A percentile compares a stretch with the other conserved stretches of the same genome.
Evolutionary conservation across 2,329 filamentous ascomycete species (phyloP).

Genomic region (Hypomyces perniciosus): DNA sequence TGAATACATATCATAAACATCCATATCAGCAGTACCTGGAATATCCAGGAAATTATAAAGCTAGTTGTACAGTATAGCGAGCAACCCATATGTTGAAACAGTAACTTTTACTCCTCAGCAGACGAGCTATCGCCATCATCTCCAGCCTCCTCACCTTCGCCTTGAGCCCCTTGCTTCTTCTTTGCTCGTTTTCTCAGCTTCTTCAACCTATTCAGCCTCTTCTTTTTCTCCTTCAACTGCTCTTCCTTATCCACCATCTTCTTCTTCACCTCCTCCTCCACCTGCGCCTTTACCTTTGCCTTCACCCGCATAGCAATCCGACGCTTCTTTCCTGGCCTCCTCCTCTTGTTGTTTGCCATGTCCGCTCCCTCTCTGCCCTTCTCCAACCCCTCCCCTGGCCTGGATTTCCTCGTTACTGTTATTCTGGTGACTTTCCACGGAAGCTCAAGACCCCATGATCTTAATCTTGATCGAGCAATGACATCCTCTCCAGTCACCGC

Average conservation of each 20-base stretch:
- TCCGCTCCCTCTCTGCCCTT: not conserved
- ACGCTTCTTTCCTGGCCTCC: slow-evolving; percentile 52
- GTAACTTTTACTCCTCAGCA: slow-evolving; percentile 16
- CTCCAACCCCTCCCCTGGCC: slow-evolving; percentile 10
- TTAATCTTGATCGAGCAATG: slow-evolving; percentile 33
- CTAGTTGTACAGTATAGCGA: no score
- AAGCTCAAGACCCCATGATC: slow-evolving; percentile 53
- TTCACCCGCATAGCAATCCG: slow-evolving; percentile 46
- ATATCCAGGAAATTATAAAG: no score
- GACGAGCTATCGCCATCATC: slow-evolving; percentile 17
- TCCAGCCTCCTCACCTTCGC: slow-evolving; percentile 13
- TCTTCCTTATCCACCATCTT: slow-evolving; percentile 46
- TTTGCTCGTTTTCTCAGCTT: slow-evolving; percentile 55
- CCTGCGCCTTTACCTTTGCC: slow-evolving; percentile 36
- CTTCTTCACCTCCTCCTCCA: slow-evolving; percentile 33
- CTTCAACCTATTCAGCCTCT: slow-evolving; percentile 53
- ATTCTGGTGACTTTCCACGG: slow-evolving; percentile 53
- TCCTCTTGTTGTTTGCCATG: slow-evolving; percentile 27
- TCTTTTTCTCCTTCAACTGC: slow-evolving; percentile 55
- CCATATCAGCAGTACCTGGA: no score
- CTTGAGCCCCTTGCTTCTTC: slow-evolving; percentile 47
- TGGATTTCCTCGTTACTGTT: slow-evolving; percentile 26
- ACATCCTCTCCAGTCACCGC: slow-evolving; percentile 51
- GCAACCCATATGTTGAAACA: not conserved
- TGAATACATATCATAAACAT: no score